phyloP scores from a whole-genome alignment of 1,139 yeast genomes.

The Hanseniaspora uvarum region DNA sequence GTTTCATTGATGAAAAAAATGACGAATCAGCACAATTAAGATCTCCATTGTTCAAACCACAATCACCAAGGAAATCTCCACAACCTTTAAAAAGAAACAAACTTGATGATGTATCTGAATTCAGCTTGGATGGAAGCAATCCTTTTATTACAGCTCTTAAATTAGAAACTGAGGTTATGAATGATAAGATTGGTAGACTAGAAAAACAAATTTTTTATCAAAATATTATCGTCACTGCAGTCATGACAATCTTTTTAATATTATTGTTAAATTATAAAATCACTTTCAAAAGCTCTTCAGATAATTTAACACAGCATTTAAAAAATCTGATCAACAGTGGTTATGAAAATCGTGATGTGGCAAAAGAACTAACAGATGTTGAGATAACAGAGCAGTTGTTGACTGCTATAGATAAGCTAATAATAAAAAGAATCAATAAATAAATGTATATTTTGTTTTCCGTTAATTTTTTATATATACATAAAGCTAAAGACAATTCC shows the following conservation, averaged over 20 bases:
- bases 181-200: background rate
- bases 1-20: background rate
- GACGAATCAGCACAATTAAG: background rate
- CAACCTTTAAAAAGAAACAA: background rate
- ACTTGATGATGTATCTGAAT: slow-evolving; percentile 7
- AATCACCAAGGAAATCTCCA: slow-evolving; percentile 15
- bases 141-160: background rate
- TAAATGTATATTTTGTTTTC: background rate
- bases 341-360: background rate
- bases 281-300: background rate
- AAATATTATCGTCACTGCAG: background rate
- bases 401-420: slow-evolving; percentile 12
- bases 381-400: slow-evolving; percentile 13
- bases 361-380: background rate
- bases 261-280: background rate
- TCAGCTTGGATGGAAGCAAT: background rate
- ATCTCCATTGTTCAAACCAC: slow-evolving; percentile 11
- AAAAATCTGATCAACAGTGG: background rate
- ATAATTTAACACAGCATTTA: background rate
- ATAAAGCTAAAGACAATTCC: background rate
- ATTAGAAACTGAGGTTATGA: background rate
- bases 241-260: background rate
- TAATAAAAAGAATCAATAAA: slow-evolving; percentile 8
- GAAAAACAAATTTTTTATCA: slow-evolving; percentile 6
- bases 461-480: background rate